These are phyloP conservation scores for Ogataea paraovalis DNA, from an alignment of 805 yeast species.

Conservation along the genomic window DNA sequence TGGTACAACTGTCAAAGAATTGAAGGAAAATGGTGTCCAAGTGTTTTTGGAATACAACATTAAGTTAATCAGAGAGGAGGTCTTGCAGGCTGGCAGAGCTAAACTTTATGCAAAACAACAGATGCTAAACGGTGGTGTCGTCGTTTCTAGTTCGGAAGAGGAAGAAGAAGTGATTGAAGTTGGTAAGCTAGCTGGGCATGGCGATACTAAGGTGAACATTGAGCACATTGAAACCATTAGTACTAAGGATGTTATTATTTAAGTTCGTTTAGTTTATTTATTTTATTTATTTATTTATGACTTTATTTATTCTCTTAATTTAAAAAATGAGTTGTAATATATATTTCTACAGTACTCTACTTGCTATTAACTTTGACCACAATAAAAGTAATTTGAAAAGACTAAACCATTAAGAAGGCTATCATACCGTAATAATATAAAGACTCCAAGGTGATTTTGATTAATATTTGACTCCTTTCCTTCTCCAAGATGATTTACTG, in stretches of 20 bases:
- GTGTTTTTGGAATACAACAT: constrained; percentile 21
- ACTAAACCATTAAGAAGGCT: too few relatives aligned
- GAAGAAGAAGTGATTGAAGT: not conserved
- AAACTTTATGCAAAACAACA: constrained; percentile 10
- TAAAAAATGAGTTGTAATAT: too few relatives aligned
- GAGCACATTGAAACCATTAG: not conserved
- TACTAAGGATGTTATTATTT: not conserved
- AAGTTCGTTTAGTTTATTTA: not conserved
- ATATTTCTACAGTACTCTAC: too few relatives aligned
- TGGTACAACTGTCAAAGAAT: constrained; percentile 7
- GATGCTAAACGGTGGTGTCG: constrained; percentile 2
- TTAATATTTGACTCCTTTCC: too few relatives aligned
- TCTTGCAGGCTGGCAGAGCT: constrained; percentile 16
- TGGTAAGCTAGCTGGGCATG: not conserved
- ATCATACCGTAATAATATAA: too few relatives aligned
- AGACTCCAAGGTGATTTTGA: too few relatives aligned
- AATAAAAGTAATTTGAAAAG: too few relatives aligned
- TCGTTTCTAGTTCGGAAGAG: not conserved
- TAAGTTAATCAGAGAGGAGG: constrained; percentile 18
- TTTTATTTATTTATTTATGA: not conserved
- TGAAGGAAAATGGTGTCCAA: constrained; percentile 15
- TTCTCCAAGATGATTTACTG: too few relatives aligned
- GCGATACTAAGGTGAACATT: not conserved
- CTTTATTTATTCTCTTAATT: not conserved
- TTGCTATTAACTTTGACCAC: too few relatives aligned